Conservation (phyloP, 306 rosid genomes). For the Bauhinia variegata region DNA sequence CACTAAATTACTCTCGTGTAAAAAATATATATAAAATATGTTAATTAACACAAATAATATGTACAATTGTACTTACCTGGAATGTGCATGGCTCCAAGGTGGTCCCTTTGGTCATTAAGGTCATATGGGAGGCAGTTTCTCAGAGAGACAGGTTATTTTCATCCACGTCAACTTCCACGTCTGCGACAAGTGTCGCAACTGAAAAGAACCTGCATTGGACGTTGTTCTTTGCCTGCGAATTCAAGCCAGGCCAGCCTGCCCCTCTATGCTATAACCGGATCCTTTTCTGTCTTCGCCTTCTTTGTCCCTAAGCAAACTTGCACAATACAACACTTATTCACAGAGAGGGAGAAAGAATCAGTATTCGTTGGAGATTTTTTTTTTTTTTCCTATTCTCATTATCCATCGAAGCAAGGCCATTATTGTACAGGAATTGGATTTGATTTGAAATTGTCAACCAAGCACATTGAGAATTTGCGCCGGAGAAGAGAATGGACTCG, state of each 20-base stretch:
- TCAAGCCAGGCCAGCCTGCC: not conserved
- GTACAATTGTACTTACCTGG: too few species aligned
- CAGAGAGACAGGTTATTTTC: not conserved
- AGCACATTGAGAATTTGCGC: not conserved
- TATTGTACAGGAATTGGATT: not conserved
- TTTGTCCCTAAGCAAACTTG: not conserved
- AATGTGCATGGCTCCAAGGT: too few species aligned
- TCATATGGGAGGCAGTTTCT: conserved; percentile 3
- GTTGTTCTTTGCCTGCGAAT: conserved; percentile 14
- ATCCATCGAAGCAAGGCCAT: not conserved
- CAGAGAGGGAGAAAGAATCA: not conserved
- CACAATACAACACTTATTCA: not conserved
- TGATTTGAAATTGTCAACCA: conserved; percentile 19
- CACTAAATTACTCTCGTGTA: too few species aligned
- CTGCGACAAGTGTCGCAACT: too few species aligned
- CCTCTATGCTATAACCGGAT: not conserved
- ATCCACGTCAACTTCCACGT: too few species aligned
- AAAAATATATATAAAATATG: too few species aligned
- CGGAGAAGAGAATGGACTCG: conserved; percentile 40
- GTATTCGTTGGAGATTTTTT: not conserved
- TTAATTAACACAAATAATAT: too few species aligned
- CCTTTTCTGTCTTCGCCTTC: not conserved
- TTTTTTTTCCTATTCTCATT: not conserved
- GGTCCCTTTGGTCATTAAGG: conserved; percentile 21
- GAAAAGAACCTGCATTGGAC: conserved; percentile 24